Evolutionary conservation across 2,329 filamentous ascomycete species (phyloP).

Genomic region (Aureobasidium mangrovei): DNA sequence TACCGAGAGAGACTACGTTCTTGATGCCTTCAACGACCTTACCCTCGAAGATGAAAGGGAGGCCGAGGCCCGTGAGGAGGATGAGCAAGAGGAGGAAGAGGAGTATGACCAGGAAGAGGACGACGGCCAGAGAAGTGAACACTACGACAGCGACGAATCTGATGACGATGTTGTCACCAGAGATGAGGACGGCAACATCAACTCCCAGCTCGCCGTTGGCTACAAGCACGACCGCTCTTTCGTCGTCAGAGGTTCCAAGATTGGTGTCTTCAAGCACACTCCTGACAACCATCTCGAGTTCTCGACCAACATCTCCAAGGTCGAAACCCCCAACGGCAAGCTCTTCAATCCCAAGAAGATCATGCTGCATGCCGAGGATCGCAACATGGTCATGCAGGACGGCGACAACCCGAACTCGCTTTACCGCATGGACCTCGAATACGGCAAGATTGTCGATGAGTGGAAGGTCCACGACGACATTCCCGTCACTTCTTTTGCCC

Average conservation of each 20-base stretch:
- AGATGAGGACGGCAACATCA: conserved; percentile 71
- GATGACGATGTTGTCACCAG: conserved; percentile 63
- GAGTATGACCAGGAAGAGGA: conserved; percentile 57
- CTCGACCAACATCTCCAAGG: conserved; percentile 92
- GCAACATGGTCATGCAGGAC: conserved; percentile 83
- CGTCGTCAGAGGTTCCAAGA: conserved; percentile 93
- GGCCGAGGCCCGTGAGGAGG: conserved; percentile 45
- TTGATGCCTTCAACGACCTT: conserved; percentile 91
- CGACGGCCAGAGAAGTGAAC: conserved; percentile 60
- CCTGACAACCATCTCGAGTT: conserved; percentile 88
- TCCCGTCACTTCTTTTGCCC: conserved; percentile 80
- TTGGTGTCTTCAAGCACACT: conserved; percentile 97
- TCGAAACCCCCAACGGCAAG: conserved; percentile 77
- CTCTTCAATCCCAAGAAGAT: conserved; percentile 93
- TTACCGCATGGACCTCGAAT: conserved; percentile 95
- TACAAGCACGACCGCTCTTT: conserved; percentile 97
- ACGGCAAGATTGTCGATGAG: conserved; percentile 95
- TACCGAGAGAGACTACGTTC: conserved; percentile 83
- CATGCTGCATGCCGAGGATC: conserved; percentile 87
- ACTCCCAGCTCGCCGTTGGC: conserved; percentile 88
- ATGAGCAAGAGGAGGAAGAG: conserved; percentile 46
- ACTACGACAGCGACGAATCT: conserved; percentile 69
- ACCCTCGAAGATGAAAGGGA: conserved; percentile 67
- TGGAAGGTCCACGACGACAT: conserved; percentile 99
- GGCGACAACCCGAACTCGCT: conserved; percentile 75